Conservation (phyloP, 306 rosid genomes). For the Datisca glomerata region DNA sequence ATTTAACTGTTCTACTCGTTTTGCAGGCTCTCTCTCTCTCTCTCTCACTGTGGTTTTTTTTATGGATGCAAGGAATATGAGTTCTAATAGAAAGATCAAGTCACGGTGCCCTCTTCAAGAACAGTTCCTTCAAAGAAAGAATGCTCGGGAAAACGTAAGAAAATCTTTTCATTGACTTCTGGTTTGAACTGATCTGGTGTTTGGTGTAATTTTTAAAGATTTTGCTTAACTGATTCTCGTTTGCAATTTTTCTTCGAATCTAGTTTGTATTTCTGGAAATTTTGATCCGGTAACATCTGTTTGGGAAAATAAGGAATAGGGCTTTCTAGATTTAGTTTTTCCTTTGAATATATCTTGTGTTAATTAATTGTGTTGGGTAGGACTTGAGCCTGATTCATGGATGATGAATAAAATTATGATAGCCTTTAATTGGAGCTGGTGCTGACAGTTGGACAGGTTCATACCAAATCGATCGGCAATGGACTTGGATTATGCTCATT, state of each 20-base stretch:
- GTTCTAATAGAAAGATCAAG: slow-evolving; percentile 11
- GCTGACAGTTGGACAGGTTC: slow-evolving; percentile 6
- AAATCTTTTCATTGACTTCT: background rate
- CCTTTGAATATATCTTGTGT: too few species aligned
- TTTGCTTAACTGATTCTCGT: too few species aligned
- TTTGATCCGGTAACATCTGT: too few species aligned
- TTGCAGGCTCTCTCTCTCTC: slow-evolving; percentile 1
- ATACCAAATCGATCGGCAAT: slow-evolving; percentile 25
- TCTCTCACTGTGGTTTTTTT: slow-evolving; percentile 1
- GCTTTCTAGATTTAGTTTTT: too few species aligned
- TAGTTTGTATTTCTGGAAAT: too few species aligned
- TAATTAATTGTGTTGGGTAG: too few species aligned
- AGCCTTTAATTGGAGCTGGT: too few species aligned
- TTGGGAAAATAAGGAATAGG: too few species aligned
- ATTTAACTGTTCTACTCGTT: background rate
- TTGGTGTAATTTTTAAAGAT: too few species aligned
- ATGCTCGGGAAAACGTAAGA: slow-evolving; percentile 24
- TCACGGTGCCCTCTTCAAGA: slow-evolving; percentile 17
- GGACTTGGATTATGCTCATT: slow-evolving; percentile 26
- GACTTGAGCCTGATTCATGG: too few species aligned
- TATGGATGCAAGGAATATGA: slow-evolving; percentile 22
- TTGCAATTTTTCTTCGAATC: too few species aligned
- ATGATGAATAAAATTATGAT: too few species aligned
- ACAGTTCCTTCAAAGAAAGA: slow-evolving; percentile 15
- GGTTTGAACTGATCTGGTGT: background rate